phyloP scores from a whole-genome alignment of 78 protist species.

The slime mould (Dictyostelium discoideum) region DNA sequence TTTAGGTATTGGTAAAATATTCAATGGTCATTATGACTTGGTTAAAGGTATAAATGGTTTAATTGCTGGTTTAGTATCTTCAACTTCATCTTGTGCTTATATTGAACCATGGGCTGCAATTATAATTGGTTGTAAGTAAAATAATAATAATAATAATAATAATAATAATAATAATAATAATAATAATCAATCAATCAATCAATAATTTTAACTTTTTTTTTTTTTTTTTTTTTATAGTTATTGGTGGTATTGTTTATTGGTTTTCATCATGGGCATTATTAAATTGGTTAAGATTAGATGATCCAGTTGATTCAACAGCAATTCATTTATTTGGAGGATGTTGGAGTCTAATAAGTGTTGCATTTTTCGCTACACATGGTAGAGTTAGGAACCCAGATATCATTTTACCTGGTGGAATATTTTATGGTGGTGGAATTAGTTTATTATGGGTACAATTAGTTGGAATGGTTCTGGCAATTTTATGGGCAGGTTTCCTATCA shows the following conservation, averaged over 20 bases:
- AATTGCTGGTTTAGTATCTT: conserved; percentile 70
- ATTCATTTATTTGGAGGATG: conserved; percentile 74
- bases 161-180: no score
- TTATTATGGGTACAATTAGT: conserved; percentile 71
- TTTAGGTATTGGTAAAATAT: conserved; percentile 33
- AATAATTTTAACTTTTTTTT: background rate
- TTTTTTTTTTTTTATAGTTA: background rate
- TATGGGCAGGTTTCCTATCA: conserved; percentile 49
- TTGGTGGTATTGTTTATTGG: conserved; percentile 74
- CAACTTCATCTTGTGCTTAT: conserved; percentile 68
- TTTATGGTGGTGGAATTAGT: conserved; percentile 74
- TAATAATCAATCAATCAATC: no score
- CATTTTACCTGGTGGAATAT: conserved; percentile 40
- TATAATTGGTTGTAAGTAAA: conserved; percentile 27
- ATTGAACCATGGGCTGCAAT: conserved; percentile 82
- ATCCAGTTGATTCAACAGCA: conserved; percentile 75
- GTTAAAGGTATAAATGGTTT: conserved; percentile 75
- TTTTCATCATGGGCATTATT: conserved; percentile 60
- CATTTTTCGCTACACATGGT: conserved; percentile 65
- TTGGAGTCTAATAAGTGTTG: conserved; percentile 60
- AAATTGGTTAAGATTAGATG: conserved; percentile 46
- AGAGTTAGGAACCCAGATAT: conserved; percentile 22
- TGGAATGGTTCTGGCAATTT: conserved; percentile 30
- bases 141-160: no score
- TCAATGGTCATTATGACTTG: conserved; percentile 58